Evolutionary conservation across 1,139 yeast genomes (phyloP).

Genomic region (Geotrichum citri-aurantii): DNA sequence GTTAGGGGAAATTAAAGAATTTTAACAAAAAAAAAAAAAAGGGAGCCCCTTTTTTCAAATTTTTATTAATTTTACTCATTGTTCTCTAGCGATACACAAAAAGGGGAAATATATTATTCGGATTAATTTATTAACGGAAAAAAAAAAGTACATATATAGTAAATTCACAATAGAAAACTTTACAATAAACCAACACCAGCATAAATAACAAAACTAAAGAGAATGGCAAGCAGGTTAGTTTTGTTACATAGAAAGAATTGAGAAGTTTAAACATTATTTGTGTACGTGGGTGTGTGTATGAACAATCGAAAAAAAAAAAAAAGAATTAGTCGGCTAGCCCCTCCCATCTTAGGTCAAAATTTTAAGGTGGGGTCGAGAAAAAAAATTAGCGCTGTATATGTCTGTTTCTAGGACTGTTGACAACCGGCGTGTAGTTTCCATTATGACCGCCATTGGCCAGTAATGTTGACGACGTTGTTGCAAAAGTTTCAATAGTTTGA

Average conservation of each 20-base stretch:
- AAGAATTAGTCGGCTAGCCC: too few species aligned
- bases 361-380: too few species aligned
- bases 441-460: neutral
- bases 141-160: neutral
- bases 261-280: neutral
- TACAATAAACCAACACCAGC: neutral
- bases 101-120: neutral
- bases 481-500: neutral
- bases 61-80: neutral
- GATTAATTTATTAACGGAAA: neutral
- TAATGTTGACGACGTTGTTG: neutral
- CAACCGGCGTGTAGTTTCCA: neutral
- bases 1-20: neutral
- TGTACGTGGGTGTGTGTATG: too few species aligned
- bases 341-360: too few species aligned
- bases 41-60: neutral
- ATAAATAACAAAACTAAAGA: too few species aligned
- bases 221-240: neutral
- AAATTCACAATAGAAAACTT: neutral
- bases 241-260: neutral
- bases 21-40: neutral
- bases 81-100: neutral
- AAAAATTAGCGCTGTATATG: neutral
- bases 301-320: too few species aligned
- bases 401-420: neutral